Percentiles rank a stretch among this genome's conserved stretches.
Conservation (phyloP, 2,329 filamentous ascomycete species). For the Talaromyces sp. region DNA sequence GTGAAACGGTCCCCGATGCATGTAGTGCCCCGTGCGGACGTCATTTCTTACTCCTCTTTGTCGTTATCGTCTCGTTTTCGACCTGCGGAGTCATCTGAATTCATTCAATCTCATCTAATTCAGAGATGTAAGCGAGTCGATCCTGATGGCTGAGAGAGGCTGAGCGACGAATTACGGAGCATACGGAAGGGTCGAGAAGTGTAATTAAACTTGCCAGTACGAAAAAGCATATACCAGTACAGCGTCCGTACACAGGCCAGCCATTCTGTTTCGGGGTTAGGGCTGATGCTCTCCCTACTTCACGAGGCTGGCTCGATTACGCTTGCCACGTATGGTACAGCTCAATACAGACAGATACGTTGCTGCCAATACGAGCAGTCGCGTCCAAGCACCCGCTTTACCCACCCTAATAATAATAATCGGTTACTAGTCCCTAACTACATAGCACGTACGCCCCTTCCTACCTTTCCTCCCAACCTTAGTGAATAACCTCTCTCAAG, state of each 20-base stretch:
- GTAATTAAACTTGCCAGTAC: conserved; percentile 5
- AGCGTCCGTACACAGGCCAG: neutral
- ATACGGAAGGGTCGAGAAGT: neutral
- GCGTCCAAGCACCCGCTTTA: neutral
- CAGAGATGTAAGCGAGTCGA: neutral
- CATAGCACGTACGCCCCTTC: neutral
- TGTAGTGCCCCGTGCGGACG: conserved; percentile 2
- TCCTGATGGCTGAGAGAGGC: conserved; percentile 7
- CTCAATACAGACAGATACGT: neutral
- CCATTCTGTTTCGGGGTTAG: neutral
- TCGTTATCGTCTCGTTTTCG: neutral
- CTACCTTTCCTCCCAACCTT: neutral
- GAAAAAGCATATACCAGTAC: neutral
- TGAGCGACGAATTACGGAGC: conserved; percentile 1
- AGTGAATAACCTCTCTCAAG: neutral
- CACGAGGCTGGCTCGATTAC: neutral
- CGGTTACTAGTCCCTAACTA: neutral
- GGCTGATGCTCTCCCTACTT: neutral
- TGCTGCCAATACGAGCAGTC: neutral
- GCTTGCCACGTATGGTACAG: conserved; percentile 1
- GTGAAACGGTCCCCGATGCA: conserved; percentile 5
- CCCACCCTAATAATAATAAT: neutral
- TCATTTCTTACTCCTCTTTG: neutral
- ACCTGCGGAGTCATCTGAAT: neutral
- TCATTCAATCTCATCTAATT: neutral